These are phyloP conservation scores for Brasilioporus rufonigricans DNA, from an alignment of 768 basidiomycete genomes.

Conservation along the genomic window DNA sequence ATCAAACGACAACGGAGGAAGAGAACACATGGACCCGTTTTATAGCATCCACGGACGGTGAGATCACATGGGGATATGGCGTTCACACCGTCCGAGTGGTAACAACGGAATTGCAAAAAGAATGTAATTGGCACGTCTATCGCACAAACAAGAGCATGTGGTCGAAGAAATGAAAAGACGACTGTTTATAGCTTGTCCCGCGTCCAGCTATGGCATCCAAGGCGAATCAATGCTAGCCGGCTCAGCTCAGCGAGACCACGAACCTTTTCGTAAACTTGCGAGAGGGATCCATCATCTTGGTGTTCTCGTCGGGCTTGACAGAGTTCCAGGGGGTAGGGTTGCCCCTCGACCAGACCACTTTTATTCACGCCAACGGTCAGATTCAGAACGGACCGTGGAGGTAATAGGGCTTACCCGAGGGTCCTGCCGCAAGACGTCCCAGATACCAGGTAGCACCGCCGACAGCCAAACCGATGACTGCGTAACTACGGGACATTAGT, in stretches of 20 bases:
- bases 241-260: neutral
- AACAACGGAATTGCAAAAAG: neutral
- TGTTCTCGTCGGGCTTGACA: conserved; percentile 71
- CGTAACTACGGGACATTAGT: conserved; percentile 37
- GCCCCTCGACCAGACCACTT: conserved; percentile 59
- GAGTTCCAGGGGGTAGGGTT: conserved; percentile 92
- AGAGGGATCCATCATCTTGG: conserved; percentile 66
- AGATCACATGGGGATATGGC: neutral
- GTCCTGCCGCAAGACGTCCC: conserved; percentile 57
- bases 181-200: conserved; percentile 62
- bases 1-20: no score
- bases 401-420: conserved; percentile 40
- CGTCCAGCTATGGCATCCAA: conserved; percentile 53
- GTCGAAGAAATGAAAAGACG: neutral
- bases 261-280: conserved; percentile 73
- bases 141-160: conserved; percentile 11
- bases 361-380: conserved; percentile 1
- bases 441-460: conserved; percentile 69
- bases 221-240: conserved; percentile 1
- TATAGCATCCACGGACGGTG: neutral
- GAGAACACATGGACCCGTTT: neutral
- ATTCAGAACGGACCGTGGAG: neutral
- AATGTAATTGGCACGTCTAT: conserved; percentile 23
- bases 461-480: conserved; percentile 47
- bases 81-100: conserved; percentile 2